Base-by-base conservation (phyloP, 805 yeast genomes). In the Wickerhamiella cacticola region DNA sequence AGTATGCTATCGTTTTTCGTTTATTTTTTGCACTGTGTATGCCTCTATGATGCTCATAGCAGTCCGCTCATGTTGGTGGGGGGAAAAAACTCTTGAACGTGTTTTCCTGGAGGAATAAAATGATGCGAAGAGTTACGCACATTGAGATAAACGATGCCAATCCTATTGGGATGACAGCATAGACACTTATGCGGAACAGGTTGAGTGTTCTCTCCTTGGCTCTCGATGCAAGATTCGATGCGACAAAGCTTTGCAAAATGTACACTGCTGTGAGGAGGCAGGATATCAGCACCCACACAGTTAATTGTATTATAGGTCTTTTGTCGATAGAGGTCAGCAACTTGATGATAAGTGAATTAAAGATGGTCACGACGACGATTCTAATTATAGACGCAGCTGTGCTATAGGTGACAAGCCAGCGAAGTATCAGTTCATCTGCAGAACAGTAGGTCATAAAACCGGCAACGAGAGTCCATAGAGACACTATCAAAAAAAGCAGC, bases 111-210 rank as follows among this genome's bases (percentile, higher is more conserved):
- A 86, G 69, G 22, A 87, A 83, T 54, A 87, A 69, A 44, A 87
- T 66, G 43, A 82, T 76, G 51, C 97, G 67, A 15, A 89, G 66
- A 33, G 89, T 66, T 0, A 88, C 92, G 31, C 87, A 69, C 95
- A 88, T 85, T 2, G 97, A 87, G 21, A 88, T 65, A 58, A 92
- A 89, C 56, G 96, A 84, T 3, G 97, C 96, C 51, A 89, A 59
- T 0, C 98, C 97, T 15, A 89, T 86, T 0, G 98, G 98, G n/a
- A 89, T 96, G 35, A 89, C 98, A 1, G 97, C 96, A 67, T 85
- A 89, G 1, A 89, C 96, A 0, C 83, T 86, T 44, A 92, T 83
- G 55, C 82, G 84, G 63, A 86, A 85, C 48, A 88, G 70, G 61
- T 89, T 94, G 51, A 88, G 83, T 29, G 87, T 80, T 48, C 95